These are phyloP conservation scores for Cytospora chrysosperma DNA, from an alignment of 2,329 filamentous ascomycete species.

Conservation along the genomic window DNA sequence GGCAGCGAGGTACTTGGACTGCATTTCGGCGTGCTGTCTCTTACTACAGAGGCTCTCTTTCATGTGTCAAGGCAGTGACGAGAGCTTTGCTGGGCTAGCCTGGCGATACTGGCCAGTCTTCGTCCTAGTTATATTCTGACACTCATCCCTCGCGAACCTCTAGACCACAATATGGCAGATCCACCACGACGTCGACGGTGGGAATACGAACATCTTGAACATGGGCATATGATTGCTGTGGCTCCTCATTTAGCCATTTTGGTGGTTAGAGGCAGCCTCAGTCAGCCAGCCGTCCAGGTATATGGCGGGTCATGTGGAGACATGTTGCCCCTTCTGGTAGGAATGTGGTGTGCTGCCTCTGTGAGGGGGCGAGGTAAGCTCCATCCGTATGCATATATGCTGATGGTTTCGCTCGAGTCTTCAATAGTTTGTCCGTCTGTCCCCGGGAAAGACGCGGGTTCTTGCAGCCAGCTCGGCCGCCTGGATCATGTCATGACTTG, in stretches of 20 bases:
- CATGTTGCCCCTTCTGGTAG: neutral
- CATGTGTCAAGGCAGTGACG: neutral
- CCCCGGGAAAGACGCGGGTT: neutral
- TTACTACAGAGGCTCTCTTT: neutral
- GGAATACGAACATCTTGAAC: neutral
- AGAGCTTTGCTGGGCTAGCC: neutral
- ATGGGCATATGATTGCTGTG: neutral
- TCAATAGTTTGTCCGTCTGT: neutral
- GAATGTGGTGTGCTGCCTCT: neutral
- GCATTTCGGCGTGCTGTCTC: constrained; percentile 7
- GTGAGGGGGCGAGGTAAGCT: neutral
- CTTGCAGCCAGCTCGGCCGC: neutral
- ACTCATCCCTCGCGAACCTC: neutral
- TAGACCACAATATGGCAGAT: neutral
- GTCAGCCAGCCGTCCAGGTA: neutral
- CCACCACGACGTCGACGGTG: neutral
- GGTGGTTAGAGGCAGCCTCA: neutral
- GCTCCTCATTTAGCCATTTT: neutral
- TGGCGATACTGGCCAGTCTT: neutral
- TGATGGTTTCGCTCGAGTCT: neutral
- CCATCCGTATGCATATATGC: neutral
- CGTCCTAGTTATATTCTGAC: neutral
- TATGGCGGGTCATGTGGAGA: neutral
- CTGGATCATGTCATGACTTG: neutral
- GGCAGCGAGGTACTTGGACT: constrained; percentile 6